phyloP scores from a whole-genome alignment of 495 filamentous ascomycete genomes.

The Pseudotulostoma volvatum region DNA sequence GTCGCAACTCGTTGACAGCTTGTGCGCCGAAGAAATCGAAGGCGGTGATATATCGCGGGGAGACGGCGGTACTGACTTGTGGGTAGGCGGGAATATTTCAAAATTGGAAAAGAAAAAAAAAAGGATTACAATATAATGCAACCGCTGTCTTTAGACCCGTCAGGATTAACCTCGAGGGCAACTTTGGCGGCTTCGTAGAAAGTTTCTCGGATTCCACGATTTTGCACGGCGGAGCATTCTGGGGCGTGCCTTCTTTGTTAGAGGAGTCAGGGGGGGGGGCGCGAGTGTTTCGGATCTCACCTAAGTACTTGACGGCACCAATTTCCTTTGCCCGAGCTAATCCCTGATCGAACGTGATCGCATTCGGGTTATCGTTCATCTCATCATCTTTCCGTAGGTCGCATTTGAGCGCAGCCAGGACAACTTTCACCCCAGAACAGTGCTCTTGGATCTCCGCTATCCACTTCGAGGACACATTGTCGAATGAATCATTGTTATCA shows the following conservation, averaged over 20 bases:
- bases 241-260: no score
- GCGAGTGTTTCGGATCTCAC: no score
- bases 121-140: conserved; percentile 43
- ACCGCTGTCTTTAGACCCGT: conserved; percentile 27
- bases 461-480: conserved; percentile 98
- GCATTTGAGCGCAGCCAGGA: conserved; percentile 93
- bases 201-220: conserved; percentile 92
- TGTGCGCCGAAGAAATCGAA: not conserved
- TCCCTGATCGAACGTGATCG: conserved; percentile 86
- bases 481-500: conserved; percentile 86
- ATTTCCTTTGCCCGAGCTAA: conserved; percentile 86
- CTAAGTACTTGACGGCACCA: conserved; percentile 72
- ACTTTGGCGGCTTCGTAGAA: conserved; percentile 97
- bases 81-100: not conserved
- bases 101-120: no score
- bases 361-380: conserved; percentile 41
- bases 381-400: conserved; percentile 64
- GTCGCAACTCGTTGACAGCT: no score
- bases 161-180: conserved; percentile 70
- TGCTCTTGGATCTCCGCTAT: conserved; percentile 95
- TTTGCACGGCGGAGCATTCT: conserved; percentile 97
- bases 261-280: no score
- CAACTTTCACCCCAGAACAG: conserved; percentile 83
- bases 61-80: not conserved
- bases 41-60: not conserved